Conservation (phyloP, 768 basidiomycete genomes). For the Leccinum broughii region DNA sequence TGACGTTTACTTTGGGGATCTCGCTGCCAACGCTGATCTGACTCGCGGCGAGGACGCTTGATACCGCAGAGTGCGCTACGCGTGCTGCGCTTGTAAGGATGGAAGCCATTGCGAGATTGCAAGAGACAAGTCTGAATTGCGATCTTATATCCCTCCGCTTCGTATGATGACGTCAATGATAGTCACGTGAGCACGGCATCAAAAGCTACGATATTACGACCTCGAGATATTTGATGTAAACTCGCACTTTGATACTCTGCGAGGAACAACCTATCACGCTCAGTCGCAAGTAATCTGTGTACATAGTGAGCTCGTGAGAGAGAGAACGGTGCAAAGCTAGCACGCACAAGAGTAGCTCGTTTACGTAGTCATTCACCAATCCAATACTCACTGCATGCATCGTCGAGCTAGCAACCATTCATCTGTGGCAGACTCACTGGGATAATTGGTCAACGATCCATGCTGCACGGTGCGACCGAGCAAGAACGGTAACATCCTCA, state of each 20-base stretch:
- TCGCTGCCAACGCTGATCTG: conserved; percentile 41
- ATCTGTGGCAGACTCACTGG: conserved; percentile 90
- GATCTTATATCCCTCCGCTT: too few species aligned
- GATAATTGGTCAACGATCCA: conserved; percentile 8
- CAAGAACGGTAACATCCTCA: conserved; percentile 65
- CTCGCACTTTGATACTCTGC: conserved; percentile 77
- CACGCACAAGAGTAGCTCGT: conserved; percentile 79
- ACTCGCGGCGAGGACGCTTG: conserved; percentile 47
- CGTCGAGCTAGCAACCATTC: conserved; percentile 85
- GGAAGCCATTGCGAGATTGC: conserved; percentile 43
- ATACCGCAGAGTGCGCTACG: conserved; percentile 54
- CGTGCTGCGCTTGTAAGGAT: conserved; percentile 46
- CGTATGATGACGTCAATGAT: too few species aligned
- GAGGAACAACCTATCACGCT: conserved; percentile 72
- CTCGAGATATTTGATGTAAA: conserved; percentile 58
- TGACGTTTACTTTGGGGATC: conserved; percentile 54
- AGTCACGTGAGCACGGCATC: too few species aligned
- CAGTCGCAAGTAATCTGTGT: conserved; percentile 74
- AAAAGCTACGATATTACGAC: too few species aligned
- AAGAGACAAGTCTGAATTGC: too few species aligned
- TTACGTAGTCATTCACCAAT: conserved; percentile 85
- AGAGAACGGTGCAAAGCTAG: not conserved
- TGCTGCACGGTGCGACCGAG: not conserved
- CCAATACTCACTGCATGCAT: conserved; percentile 88
- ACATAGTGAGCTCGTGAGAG: not conserved